These are phyloP conservation scores for Croton setiger DNA, from an alignment of 441 rosid species.

Conservation along the genomic window DNA sequence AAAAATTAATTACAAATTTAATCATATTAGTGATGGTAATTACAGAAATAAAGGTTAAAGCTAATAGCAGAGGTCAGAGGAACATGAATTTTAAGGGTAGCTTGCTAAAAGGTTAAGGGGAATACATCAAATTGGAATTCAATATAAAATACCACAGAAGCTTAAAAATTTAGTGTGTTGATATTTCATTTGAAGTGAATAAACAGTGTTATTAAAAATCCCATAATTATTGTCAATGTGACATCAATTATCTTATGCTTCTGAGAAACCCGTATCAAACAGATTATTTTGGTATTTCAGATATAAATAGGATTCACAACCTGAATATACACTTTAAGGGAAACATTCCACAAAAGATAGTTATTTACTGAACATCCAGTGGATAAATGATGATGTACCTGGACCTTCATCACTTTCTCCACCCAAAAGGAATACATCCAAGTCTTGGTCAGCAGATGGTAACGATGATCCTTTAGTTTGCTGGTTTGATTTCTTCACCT, in stretches of 20 bases:
- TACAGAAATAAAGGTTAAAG: not conserved
- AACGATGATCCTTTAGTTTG: conserved; percentile 32
- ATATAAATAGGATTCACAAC: not conserved
- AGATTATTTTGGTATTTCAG: not conserved
- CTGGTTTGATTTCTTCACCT: conserved; percentile 27
- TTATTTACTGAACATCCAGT: not conserved
- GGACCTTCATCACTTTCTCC: conserved; percentile 61
- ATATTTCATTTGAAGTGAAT: no score
- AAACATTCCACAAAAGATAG: not conserved
- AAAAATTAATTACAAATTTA: not conserved
- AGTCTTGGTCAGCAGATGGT: conserved; percentile 47
- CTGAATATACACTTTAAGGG: not conserved
- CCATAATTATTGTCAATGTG: not conserved
- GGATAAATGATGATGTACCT: conserved; percentile 29
- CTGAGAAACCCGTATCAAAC: not conserved
- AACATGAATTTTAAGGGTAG: not conserved
- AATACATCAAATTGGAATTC: no score
- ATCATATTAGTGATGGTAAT: not conserved
- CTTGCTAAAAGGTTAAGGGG: no score
- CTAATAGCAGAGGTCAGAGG: not conserved
- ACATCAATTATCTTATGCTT: not conserved
- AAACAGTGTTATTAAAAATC: not conserved
- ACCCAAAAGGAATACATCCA: conserved; percentile 63
- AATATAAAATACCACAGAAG: not conserved
- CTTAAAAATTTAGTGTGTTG: not conserved